These are phyloP conservation scores for Eutrema japonicum DNA, from an alignment of 345 rosid genomes.

Conservation along the genomic window DNA sequence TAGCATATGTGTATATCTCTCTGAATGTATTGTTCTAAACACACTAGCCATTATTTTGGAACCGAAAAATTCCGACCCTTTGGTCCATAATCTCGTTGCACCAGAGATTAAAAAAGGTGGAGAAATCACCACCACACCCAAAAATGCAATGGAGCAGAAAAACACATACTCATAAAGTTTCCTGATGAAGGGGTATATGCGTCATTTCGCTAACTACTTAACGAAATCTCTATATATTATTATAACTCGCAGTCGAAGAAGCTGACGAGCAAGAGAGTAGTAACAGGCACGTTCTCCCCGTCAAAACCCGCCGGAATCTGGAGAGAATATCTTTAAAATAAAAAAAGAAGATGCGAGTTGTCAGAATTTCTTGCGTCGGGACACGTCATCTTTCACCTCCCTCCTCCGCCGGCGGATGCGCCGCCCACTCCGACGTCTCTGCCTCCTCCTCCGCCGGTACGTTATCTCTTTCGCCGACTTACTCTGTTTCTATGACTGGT, in stretches of 20 bases:
- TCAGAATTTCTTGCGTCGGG: conserved; percentile 59
- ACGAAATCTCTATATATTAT: not conserved
- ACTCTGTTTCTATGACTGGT: not conserved
- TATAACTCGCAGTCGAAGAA: conserved; percentile 21
- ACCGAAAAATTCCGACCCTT: no score
- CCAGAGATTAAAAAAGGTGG: no score
- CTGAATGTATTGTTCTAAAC: no score
- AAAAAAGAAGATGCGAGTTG: conserved; percentile 43
- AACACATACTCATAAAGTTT: no score
- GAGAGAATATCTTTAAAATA: not conserved
- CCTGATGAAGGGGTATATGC: conserved; percentile 16
- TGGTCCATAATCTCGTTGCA: no score
- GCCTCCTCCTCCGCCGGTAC: conserved; percentile 63
- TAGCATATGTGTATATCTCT: no score
- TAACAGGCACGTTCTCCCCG: conserved; percentile 25
- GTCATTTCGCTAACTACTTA: conserved; percentile 9
- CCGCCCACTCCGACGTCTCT: conserved; percentile 54
- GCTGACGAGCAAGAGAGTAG: conserved; percentile 26
- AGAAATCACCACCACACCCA: no score
- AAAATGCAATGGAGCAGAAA: no score
- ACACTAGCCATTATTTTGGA: no score
- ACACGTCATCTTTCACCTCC: conserved; percentile 60
- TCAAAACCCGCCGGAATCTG: not conserved
- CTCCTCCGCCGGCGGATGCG: conserved; percentile 54
- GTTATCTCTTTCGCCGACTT: conserved; percentile 16